Conservation (phyloP, 805 yeast genomes). For the Debaryomyces castellii region DNA sequence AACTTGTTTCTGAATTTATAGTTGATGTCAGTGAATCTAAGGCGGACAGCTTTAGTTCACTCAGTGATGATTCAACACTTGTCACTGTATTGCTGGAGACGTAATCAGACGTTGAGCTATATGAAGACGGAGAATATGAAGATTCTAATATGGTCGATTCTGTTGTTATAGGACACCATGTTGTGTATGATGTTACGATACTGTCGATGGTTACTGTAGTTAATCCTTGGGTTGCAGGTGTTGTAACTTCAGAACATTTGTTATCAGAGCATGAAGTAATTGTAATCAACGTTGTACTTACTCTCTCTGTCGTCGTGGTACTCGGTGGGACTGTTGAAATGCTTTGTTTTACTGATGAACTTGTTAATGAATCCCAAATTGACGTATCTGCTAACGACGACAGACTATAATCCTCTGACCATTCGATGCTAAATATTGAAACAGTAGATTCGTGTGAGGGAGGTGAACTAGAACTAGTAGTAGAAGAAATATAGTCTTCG, state of each 20-base stretch:
- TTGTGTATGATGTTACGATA: constrained; percentile 11
- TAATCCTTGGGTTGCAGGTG: constrained; percentile 14
- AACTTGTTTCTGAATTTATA: not conserved
- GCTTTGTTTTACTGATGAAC: too few species aligned
- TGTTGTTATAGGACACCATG: constrained; percentile 16
- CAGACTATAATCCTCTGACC: too few species aligned
- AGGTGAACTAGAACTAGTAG: not conserved
- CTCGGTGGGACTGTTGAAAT: not conserved
- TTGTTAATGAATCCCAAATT: too few species aligned
- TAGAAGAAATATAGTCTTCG: too few species aligned
- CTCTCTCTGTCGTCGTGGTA: not conserved
- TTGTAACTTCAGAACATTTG: constrained; percentile 14
- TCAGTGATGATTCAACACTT: too few species aligned
- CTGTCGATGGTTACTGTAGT: constrained; percentile 12
- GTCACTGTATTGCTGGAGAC: not conserved
- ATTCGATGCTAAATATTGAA: too few species aligned
- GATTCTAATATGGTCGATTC: not conserved
- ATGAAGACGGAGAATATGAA: constrained; percentile 7
- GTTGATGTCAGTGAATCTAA: not conserved
- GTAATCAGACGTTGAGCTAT: too few species aligned
- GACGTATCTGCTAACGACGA: too few species aligned
- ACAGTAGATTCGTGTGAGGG: too few species aligned
- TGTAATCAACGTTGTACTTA: constrained; percentile 20
- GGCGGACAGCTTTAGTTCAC: not conserved
- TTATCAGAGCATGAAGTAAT: constrained; percentile 25